Conservation (phyloP, 129 eudicot genomes). For the Helichrysum umbraculigerum region DNA sequence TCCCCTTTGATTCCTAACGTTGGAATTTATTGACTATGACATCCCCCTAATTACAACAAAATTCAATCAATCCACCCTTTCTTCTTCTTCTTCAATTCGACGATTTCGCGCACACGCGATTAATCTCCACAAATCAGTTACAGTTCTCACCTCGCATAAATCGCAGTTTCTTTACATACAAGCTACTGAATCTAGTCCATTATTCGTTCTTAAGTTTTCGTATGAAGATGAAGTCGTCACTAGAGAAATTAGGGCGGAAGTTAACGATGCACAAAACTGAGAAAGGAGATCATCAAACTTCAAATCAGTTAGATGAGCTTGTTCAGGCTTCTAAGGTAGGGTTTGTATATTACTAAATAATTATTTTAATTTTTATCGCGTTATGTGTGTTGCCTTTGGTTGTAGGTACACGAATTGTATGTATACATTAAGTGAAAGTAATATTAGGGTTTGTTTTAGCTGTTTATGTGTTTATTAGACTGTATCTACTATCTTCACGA, state of each 20-base stretch:
- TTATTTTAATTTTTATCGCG: neutral
- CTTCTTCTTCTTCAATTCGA: constrained; percentile 1
- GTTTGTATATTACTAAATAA: neutral
- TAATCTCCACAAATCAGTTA: constrained; percentile 9
- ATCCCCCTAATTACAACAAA: neutral
- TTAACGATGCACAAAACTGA: constrained; percentile 59
- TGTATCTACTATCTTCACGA: constrained; percentile 7
- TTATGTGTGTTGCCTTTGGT: constrained; percentile 16
- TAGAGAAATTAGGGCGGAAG: constrained; percentile 63
- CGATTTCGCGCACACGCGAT: constrained; percentile 25
- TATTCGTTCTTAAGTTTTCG: neutral
- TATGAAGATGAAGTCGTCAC: constrained; percentile 64
- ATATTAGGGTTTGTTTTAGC: constrained; percentile 24
- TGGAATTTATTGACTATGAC: constrained; percentile 35
- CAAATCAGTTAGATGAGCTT: constrained; percentile 55
- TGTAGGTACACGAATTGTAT: neutral
- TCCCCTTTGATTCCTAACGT: constrained; percentile 32
- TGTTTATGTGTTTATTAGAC: neutral
- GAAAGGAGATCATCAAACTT: constrained; percentile 45
- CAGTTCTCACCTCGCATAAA: neutral
- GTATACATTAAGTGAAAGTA: constrained; percentile 7
- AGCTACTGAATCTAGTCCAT: neutral
- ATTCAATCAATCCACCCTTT: constrained; percentile 1
- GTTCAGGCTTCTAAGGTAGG: constrained; percentile 75
- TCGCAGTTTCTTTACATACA: neutral